Evolutionary conservation across 2,329 filamentous ascomycete species (phyloP).

Genomic region (Botrytis sinoallii): DNA sequence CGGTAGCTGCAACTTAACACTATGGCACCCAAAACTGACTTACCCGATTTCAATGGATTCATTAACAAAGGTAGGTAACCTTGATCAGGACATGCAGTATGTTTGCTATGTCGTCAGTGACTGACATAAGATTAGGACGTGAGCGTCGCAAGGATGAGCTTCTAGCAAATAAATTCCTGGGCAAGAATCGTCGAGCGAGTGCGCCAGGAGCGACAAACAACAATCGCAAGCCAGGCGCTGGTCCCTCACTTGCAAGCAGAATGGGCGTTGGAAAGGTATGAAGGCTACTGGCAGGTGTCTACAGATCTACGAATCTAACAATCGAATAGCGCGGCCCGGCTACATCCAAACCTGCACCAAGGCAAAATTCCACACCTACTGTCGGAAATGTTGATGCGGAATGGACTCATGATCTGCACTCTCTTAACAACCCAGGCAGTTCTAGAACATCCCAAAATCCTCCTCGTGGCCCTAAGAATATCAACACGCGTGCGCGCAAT

Average conservation of each 20-base stretch:
- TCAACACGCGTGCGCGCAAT: slow-evolving; percentile 29
- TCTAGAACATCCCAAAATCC: slow-evolving; percentile 42
- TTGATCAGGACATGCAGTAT: background rate
- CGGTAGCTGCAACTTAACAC: slow-evolving; percentile 4
- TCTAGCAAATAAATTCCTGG: slow-evolving; percentile 71
- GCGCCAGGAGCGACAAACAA: slow-evolving; percentile 48
- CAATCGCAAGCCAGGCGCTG: slow-evolving; percentile 45
- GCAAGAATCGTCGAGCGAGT: slow-evolving; percentile 56
- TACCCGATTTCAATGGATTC: slow-evolving; percentile 36
- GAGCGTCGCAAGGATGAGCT: slow-evolving; percentile 68
- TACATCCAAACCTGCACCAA: slow-evolving; percentile 29
- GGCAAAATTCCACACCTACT: slow-evolving; percentile 35
- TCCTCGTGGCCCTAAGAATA: slow-evolving; percentile 35
- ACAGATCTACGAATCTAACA: slow-evolving; percentile 21
- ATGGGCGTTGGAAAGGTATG: slow-evolving; percentile 70
- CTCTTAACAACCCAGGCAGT: slow-evolving; percentile 43
- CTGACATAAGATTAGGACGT: slow-evolving; percentile 42
- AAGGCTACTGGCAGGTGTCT: background rate
- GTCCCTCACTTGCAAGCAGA: slow-evolving; percentile 65
- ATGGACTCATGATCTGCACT: slow-evolving; percentile 70
- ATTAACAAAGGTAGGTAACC: slow-evolving; percentile 34
- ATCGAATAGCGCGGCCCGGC: slow-evolving; percentile 25
- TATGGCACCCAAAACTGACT: slow-evolving; percentile 37
- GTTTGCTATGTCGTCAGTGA: background rate
- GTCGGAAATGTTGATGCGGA: slow-evolving; percentile 60